A percentile compares a stretch with the other conserved stretches of the same genome.
Conservation (phyloP, 257 asterid species). For the Plantago major region DNA sequence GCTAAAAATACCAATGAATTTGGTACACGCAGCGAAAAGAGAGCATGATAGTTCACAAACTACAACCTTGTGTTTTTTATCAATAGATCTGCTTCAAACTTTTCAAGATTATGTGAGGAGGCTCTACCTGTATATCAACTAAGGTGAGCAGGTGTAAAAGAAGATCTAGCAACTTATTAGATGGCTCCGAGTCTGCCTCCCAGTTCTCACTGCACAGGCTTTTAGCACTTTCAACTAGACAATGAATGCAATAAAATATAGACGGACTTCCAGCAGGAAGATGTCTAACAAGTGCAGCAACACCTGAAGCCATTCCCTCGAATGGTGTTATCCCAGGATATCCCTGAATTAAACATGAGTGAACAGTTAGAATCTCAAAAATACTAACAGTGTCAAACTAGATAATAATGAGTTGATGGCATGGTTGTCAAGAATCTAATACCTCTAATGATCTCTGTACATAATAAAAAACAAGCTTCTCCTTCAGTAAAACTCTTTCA, state of each 20-base stretch:
- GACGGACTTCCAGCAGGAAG: slow-evolving; percentile 97
- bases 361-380: slow-evolving; percentile 10
- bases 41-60: no score
- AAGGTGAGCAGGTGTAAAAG: slow-evolving; percentile 67
- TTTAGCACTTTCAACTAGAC: slow-evolving; percentile 57
- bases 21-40: no score
- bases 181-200: slow-evolving; percentile 67
- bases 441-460: slow-evolving; percentile 83
- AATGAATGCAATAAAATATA: slow-evolving; percentile 62
- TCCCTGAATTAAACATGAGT: slow-evolving; percentile 42
- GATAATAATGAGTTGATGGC: not conserved
- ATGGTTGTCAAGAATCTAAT: slow-evolving; percentile 20
- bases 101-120: slow-evolving; percentile 1
- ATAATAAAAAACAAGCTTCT: slow-evolving; percentile 89
- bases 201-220: slow-evolving; percentile 49
- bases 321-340: slow-evolving; percentile 81
- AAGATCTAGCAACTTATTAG: slow-evolving; percentile 69
- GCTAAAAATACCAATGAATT: not conserved
- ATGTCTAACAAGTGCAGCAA: slow-evolving; percentile 74
- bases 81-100: not conserved
- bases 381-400: slow-evolving; percentile 12
- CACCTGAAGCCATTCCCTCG: slow-evolving; percentile 95
- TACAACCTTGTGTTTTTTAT: no score
- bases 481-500: slow-evolving; percentile 71
- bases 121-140: slow-evolving; percentile 78